These are phyloP conservation scores for Volvariella volvacea DNA, from an alignment of 1,284 basidiomycete genomes.

Conservation along the genomic window DNA sequence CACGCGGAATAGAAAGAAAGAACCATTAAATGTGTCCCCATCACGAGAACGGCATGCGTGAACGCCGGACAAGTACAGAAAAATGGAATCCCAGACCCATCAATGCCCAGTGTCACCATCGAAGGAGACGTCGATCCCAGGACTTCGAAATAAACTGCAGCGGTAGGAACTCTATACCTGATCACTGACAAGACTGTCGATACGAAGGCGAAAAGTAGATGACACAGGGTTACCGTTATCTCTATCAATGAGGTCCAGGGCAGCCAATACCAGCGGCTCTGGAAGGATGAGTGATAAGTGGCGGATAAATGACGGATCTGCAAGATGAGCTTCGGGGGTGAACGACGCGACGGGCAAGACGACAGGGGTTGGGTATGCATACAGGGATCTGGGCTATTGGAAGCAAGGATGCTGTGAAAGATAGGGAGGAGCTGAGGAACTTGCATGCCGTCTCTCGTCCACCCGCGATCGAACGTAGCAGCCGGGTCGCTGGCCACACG, in stretches of 20 bases:
- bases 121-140: constrained; percentile 58
- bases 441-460: no score
- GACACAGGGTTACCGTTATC: constrained; percentile 39
- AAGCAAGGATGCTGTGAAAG: constrained; percentile 24
- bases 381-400: constrained; percentile 21
- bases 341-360: not conserved
- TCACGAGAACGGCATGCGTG: constrained; percentile 50
- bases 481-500: no score
- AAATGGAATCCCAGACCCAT: constrained; percentile 30
- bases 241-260: constrained; percentile 66
- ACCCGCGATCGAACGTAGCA: no score
- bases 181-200: constrained; percentile 41
- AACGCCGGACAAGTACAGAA: constrained; percentile 77
- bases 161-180: constrained; percentile 50
- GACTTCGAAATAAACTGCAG: constrained; percentile 55
- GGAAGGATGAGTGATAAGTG: constrained; percentile 39
- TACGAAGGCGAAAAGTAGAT: not conserved
- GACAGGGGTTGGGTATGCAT: constrained; percentile 11
- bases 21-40: constrained; percentile 56
- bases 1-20: not conserved
- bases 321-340: not conserved
- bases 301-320: constrained; percentile 4
- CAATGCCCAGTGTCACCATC: constrained; percentile 49
- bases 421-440: constrained; percentile 8
- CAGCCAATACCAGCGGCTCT: constrained; percentile 54